phyloP scores from a whole-genome alignment of 305 asterid species.

The Stenogyne calaminthoides region DNA sequence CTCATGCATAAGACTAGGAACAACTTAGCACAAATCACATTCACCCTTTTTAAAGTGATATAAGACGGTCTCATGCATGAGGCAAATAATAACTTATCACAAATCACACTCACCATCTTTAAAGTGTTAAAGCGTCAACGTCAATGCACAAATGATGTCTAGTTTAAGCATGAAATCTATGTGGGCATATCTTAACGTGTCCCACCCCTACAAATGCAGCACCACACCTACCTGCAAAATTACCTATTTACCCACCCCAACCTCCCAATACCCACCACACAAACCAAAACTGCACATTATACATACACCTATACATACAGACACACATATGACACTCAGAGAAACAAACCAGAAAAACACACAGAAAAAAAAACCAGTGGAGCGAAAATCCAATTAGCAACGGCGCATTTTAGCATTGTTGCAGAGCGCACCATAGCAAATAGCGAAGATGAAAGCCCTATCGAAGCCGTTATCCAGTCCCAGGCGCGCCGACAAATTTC shows the following conservation, averaged over 20 bases:
- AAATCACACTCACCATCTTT: no score
- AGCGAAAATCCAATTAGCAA: not conserved
- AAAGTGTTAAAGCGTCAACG: no score
- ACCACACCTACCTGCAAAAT: not conserved
- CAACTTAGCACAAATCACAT: no score
- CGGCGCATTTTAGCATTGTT: not conserved
- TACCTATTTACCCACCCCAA: not conserved
- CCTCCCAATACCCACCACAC: not conserved
- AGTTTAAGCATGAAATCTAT: not conserved
- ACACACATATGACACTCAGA: not conserved
- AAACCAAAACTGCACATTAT: not conserved
- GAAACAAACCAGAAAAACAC: not conserved
- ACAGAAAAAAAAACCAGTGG: not conserved
- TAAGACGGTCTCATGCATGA: no score
- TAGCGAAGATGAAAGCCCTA: slow-evolving; percentile 44
- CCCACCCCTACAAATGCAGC: not conserved
- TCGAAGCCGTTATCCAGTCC: slow-evolving; percentile 83
- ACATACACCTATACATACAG: not conserved
- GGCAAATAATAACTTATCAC: no score
- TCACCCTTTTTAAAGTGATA: no score
- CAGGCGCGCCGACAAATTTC: slow-evolving; percentile 68
- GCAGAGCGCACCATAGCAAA: not conserved
- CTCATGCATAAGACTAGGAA: no score
- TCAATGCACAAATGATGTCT: no score
- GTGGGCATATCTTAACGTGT: not conserved